These are phyloP conservation scores for Phaeodactylum tricornutum DNA, from an alignment of 108 stramenopile species.

Conservation along the genomic window DNA sequence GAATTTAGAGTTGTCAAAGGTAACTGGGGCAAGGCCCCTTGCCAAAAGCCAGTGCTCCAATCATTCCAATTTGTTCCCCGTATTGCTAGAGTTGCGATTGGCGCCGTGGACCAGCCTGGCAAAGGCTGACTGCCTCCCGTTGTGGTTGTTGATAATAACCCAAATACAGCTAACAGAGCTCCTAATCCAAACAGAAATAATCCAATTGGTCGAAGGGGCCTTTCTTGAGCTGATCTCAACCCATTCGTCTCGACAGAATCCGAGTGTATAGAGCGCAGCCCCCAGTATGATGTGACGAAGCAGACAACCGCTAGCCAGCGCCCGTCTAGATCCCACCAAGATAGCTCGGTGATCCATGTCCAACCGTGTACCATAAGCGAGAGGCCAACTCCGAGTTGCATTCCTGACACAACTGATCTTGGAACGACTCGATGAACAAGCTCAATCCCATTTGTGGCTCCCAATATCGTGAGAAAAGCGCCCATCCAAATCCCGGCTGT, in stretches of 20 bases:
- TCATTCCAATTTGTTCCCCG: slow-evolving; percentile 28
- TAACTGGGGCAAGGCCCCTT: slow-evolving; percentile 69
- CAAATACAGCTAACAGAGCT: slow-evolving; percentile 21
- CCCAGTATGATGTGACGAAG: background rate
- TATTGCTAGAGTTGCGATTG: slow-evolving; percentile 40
- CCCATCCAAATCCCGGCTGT: slow-evolving; percentile 69
- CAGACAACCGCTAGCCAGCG: slow-evolving; percentile 32
- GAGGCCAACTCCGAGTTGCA: slow-evolving; percentile 78
- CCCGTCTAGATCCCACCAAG: slow-evolving; percentile 46
- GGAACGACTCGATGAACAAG: slow-evolving; percentile 65
- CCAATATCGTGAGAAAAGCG: slow-evolving; percentile 35
- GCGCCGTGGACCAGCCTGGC: slow-evolving; percentile 8
- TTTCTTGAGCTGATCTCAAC: slow-evolving; percentile 3
- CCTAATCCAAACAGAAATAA: slow-evolving; percentile 53
- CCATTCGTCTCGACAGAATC: background rate
- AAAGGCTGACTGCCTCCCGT: background rate
- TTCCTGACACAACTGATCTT: slow-evolving; percentile 46
- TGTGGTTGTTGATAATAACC: background rate
- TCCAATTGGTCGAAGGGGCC: slow-evolving; percentile 42
- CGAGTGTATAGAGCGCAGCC: background rate
- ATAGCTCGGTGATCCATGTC: slow-evolving; percentile 33
- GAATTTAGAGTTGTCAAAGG: slow-evolving; percentile 77
- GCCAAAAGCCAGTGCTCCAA: slow-evolving; percentile 57
- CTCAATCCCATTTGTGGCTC: slow-evolving; percentile 56
- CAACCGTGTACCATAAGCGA: slow-evolving; percentile 50